Evolutionary conservation across 176 grass and related monocot species (phyloP), one percentile per base, ranked within the genome.

Genomic region (Musa acuminata): DNA sequence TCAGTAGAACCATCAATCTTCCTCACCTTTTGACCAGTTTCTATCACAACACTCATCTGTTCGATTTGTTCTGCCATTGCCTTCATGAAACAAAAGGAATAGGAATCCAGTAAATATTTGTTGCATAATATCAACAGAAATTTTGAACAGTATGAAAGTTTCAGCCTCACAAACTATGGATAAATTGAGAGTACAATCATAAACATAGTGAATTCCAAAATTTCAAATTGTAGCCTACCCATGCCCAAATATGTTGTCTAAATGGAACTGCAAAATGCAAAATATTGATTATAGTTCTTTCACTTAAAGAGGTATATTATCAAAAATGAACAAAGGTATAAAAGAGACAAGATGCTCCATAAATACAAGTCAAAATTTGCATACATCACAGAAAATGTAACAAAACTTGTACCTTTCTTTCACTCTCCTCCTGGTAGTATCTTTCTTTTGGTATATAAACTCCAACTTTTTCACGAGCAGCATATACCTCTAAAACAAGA

Each of bases 401-500:
- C 55, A 54, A 27, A 81, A 59, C 21, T 11, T 50, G n/a, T 91
- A 99, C 95, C 95, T 99, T 99, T 73, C 88, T 82, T 64, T 99
- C 91, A 67, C 78, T 90, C 81, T 99, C 91, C 75, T 99, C 91
- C 58, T 82, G 84, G 53, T 91, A 79, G 51, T 99, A 99, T 79
- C 96, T 85, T 13, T 99, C 96, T 66, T 95, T 99, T 8, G 96
- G 96, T 52, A 99, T 99, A 76, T 99, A 99, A 12, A 99, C 91
- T 60, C 96, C 96, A 75, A 87, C 86, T 69, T 99, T 99, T 80
- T 99, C 96, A 13, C 96, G 85, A 25, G 96, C 84, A 86, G 96
- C 91, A 86, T 99, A 95, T 11, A 99, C 91, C 91, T 99, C 96
- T 99, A 76, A 48, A 35, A 71, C 80, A 76, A 58, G 83, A 70